Conservation (phyloP, 768 basidiomycete species). For the Calocybe gangraenosa region DNA sequence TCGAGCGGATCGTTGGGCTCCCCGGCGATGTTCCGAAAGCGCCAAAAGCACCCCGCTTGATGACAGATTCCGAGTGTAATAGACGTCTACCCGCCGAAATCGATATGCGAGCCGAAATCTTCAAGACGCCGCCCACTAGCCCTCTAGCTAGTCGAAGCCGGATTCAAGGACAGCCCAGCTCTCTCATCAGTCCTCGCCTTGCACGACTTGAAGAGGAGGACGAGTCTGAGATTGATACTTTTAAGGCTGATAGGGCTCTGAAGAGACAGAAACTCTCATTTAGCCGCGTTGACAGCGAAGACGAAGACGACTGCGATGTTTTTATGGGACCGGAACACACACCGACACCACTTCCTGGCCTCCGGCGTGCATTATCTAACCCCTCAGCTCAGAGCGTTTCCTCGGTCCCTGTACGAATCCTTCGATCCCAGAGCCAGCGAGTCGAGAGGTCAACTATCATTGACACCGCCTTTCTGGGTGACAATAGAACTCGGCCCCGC, state of each 20-base stretch:
- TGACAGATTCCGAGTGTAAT: slow-evolving; percentile 11
- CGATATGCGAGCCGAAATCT: slow-evolving; percentile 10
- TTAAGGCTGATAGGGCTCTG: slow-evolving; percentile 14
- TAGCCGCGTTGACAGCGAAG: slow-evolving; percentile 13
- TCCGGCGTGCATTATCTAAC: slow-evolving; percentile 9
- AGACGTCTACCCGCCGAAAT: slow-evolving; percentile 6
- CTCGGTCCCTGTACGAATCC: slow-evolving; percentile 12
- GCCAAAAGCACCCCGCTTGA: slow-evolving; percentile 25
- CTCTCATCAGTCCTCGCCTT: slow-evolving; percentile 23
- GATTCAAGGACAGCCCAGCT: slow-evolving; percentile 12
- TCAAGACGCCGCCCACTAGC: slow-evolving; percentile 30
- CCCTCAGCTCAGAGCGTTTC: slow-evolving; percentile 1
- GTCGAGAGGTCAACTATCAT: slow-evolving; percentile 2
- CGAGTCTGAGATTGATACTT: slow-evolving; percentile 12
- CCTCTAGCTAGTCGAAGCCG: slow-evolving; percentile 29
- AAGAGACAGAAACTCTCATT: slow-evolving; percentile 23
- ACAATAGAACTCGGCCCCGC: slow-evolving; percentile 3
- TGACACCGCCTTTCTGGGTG: slow-evolving; percentile 13
- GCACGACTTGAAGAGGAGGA: slow-evolving; percentile 27
- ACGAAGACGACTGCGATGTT: slow-evolving; percentile 11
- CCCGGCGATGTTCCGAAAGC: slow-evolving; percentile 32
- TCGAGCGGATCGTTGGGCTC: slow-evolving; percentile 63
- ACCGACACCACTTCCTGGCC: slow-evolving; percentile 15
- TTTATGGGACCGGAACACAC: slow-evolving; percentile 12
- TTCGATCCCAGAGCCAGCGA: slow-evolving; percentile 16